These are phyloP conservation scores for Pichia sp. DNA, from an alignment of 1,139 yeast genomes.

Conservation along the genomic window DNA sequence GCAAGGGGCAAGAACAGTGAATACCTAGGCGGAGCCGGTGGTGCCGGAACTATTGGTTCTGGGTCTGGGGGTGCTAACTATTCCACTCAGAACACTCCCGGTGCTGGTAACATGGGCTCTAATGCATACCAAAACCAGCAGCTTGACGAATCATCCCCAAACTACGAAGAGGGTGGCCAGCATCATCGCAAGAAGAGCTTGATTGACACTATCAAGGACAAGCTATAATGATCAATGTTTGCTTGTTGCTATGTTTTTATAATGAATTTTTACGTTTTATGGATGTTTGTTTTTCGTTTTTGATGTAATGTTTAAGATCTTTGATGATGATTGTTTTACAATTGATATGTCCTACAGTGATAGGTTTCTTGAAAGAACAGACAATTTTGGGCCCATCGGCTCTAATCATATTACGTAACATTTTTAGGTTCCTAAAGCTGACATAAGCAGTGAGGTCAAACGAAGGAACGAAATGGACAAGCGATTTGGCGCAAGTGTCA, in stretches of 20 bases:
- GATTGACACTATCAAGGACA: constrained; percentile 14
- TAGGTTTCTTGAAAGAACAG: no score
- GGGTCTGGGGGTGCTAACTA: no score
- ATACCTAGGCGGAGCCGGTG: no score
- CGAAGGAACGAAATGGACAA: background rate
- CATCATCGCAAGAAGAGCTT: constrained; percentile 12
- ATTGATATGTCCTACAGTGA: no score
- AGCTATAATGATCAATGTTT: background rate
- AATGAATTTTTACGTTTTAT: background rate
- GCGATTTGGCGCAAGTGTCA: background rate
- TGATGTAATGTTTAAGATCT: background rate
- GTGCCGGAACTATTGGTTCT: no score
- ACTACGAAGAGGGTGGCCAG: constrained; percentile 1
- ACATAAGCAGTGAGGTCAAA: background rate
- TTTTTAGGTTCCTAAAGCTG: background rate
- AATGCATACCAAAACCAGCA: background rate
- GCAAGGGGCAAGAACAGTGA: no score
- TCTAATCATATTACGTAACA: no score
- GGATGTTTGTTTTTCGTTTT: background rate
- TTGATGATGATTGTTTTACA: background rate
- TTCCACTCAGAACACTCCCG: no score
- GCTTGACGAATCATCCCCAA: background rate
- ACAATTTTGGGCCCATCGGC: no score
- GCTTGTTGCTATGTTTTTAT: background rate
- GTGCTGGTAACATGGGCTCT: background rate